phyloP scores from a whole-genome alignment of 352 stramenopile species.

The Lagenidium sp. region DNA sequence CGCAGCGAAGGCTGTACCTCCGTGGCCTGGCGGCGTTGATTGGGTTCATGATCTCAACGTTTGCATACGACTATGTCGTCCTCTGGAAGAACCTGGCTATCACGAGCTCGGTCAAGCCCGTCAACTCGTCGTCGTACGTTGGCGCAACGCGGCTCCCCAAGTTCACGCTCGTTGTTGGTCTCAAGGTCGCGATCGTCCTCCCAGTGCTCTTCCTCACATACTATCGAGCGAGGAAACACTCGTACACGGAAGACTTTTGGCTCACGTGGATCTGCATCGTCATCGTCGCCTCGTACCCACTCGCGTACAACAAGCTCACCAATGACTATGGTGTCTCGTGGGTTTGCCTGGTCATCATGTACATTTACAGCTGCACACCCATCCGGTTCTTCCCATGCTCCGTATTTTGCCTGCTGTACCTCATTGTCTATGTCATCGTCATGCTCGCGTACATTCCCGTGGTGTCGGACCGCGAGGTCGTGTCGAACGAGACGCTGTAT shows the following conservation, averaged over 20 bases:
- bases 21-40: conserved; percentile 47
- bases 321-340: conserved; percentile 76
- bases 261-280: conserved; percentile 64
- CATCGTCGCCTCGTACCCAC: conserved; percentile 50
- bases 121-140: conserved; percentile 14
- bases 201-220: conserved; percentile 57
- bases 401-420: conserved; percentile 52
- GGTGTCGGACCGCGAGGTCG: conserved; percentile 16
- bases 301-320: conserved; percentile 79
- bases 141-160: conserved; percentile 35
- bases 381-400: conserved; percentile 77
- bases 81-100: conserved; percentile 43
- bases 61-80: conserved; percentile 68
- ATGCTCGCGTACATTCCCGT: conserved; percentile 59
- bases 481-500: conserved; percentile 74
- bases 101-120: conserved; percentile 23
- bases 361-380: conserved; percentile 74
- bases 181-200: conserved; percentile 56
- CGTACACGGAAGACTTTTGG: conserved; percentile 46
- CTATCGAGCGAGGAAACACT: conserved; percentile 49
- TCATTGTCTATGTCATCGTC: conserved; percentile 61
- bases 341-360: conserved; percentile 80
- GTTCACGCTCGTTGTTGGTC: conserved; percentile 53
- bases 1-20: conserved; percentile 52
- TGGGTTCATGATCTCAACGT: conserved; percentile 59